phyloP scores from a whole-genome alignment of 768 basidiomycete genomes.

The Rhodosporidiobolus sp. region DNA sequence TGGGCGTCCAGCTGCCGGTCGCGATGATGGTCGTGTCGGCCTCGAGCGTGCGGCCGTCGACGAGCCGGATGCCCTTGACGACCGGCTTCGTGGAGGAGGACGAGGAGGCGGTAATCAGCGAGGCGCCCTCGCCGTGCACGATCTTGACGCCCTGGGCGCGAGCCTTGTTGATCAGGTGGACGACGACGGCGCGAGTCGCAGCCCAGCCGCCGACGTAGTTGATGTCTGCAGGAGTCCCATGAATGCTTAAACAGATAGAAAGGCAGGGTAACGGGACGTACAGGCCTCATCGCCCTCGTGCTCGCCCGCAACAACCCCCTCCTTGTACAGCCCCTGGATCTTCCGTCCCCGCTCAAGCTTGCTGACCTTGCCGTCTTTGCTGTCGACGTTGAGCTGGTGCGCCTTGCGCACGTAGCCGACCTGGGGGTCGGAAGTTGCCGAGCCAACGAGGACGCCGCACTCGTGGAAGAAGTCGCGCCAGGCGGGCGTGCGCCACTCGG shows the following conservation, averaged over 20 bases:
- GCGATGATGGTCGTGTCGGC: conserved; percentile 68
- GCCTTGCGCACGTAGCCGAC: conserved; percentile 8
- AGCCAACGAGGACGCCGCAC: conserved; percentile 30
- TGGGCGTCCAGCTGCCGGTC: conserved; percentile 81
- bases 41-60: conserved; percentile 55
- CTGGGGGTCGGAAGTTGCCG: conserved; percentile 4
- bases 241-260: no score
- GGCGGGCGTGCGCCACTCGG: conserved; percentile 45
- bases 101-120: conserved; percentile 53
- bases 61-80: conserved; percentile 61
- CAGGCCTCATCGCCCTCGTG: conserved; percentile 13
- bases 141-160: conserved; percentile 58
- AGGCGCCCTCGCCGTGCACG: conserved; percentile 56
- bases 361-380: not conserved
- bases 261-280: not conserved
- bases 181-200: conserved; percentile 35
- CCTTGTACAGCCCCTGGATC: conserved; percentile 10
- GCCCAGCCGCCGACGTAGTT: conserved; percentile 39
- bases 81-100: conserved; percentile 28
- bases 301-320: not conserved
- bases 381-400: conserved; percentile 7
- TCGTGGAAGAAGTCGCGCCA: conserved; percentile 45
- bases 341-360: not conserved
- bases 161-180: conserved; percentile 8
- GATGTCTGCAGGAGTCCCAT: not conserved